Base-by-base conservation (phyloP, 495 filamentous ascomycete species). In the Hypoxylon subgilvum region DNA sequence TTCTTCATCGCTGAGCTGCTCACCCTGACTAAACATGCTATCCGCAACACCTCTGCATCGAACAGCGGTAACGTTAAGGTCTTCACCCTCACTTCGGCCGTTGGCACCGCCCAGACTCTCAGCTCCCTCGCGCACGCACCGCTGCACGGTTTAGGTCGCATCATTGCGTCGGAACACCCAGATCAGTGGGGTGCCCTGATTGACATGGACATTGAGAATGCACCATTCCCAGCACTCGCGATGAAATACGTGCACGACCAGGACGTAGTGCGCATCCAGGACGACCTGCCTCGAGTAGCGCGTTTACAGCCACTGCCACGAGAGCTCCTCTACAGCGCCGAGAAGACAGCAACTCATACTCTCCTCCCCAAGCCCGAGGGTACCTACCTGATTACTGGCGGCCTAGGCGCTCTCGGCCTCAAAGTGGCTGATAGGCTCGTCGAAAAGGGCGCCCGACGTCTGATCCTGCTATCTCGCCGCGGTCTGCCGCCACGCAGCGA, bases 381-480 rank as follows among this genome's bases (percentile, higher is more conserved):
- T 3, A 77, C 78, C 0, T 82, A 82, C 53, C 19, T 82, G 8
- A 71, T 82, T 14, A 72, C 74, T 13, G 79, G 78, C 27, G 78
- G 79, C 21, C 63, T 79, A 6, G 76, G 76, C 2, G 72, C 64
- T 8, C 64, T 82, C 1, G 78, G 78, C 9, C 66, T 76, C 4
- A 67, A 67, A 28, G 64, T 75, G 0, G 70, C 71, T 2, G 41
- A 63, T 1, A 77, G 68, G 43, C 47, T 81, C 6, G 72, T 74
- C 4, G 62, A 72, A 13, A 41, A 74, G 9, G 75, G 74, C 1
- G 79, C 79, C 9, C 68, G 72, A 0, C 63, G 74, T 7, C 17
- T 82, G 1, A 42, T 82, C 1, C 65, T 80, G 4, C 10, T 79
- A 7, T 78, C 76, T 7, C 72, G 76, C 6, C 52, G 42, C 14